These are phyloP conservation scores for Zalerion maritima DNA, from an alignment of 495 filamentous ascomycete genomes.

Conservation along the genomic window DNA sequence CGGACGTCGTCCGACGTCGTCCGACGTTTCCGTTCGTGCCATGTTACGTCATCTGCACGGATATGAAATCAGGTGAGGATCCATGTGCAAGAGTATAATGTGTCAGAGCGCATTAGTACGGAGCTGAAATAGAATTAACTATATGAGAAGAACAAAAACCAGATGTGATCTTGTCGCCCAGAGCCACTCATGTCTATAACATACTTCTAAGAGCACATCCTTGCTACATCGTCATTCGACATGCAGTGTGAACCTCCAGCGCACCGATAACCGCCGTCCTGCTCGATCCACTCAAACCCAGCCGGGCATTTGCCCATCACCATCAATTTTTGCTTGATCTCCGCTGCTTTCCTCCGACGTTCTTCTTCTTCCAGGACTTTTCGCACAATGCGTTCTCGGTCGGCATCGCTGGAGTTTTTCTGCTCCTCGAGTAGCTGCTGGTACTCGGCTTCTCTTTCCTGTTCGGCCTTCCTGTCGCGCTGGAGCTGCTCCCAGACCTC, in stretches of 20 bases:
- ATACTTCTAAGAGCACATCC: too few species aligned
- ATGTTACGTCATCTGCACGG: too few species aligned
- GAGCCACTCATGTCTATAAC: too few species aligned
- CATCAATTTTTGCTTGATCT: constrained; percentile 27
- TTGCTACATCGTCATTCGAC: constrained; percentile 14
- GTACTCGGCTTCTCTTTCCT: constrained; percentile 16
- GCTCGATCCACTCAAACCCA: constrained; percentile 42
- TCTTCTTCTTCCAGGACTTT: constrained; percentile 15
- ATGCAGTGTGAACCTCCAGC: constrained; percentile 36
- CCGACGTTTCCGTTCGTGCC: too few species aligned
- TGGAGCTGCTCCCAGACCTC: constrained; percentile 46
- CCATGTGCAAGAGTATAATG: too few species aligned
- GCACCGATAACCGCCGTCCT: constrained; percentile 38
- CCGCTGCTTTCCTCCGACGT: constrained; percentile 21
- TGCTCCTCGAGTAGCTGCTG: constrained; percentile 9
- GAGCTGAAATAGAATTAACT: too few species aligned
- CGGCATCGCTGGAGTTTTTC: constrained; percentile 11
- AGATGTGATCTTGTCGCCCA: too few species aligned
- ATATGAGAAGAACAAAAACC: too few species aligned
- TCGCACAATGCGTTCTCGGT: constrained; percentile 8
- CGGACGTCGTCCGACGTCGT: too few species aligned
- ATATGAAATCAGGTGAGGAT: too few species aligned
- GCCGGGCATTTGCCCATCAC: constrained; percentile 33
- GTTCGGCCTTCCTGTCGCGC: constrained; percentile 24
- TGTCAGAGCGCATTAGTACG: too few species aligned